Evolutionary conservation across 495 filamentous ascomycete species (phyloP), one percentile per base, ranked within the genome.

Genomic region (Penicillium tannophilum): DNA sequence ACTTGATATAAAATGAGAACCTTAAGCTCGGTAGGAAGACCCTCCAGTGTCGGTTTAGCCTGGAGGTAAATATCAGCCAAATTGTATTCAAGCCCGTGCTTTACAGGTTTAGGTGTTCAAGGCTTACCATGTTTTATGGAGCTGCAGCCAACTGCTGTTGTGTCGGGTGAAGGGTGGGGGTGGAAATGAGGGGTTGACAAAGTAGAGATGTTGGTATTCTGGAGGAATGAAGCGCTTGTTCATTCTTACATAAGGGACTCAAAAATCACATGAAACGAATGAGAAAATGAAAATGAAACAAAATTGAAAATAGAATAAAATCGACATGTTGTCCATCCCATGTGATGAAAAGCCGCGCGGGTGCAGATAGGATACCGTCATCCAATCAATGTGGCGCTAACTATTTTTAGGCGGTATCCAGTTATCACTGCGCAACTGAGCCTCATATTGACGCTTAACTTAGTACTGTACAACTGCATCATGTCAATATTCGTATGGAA

Each of bases 11-110:
- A 43, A 51, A 69, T 63, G 33, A 61, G 44, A 52, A 64, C 61
- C n/a, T 55, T 54, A 4, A 69, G 52, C 59, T 69, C 66, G 1
- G 36, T 24, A 16, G 66, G 66, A 35, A 69, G 53, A 60, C 56
- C 56, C 17, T 69, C 66, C 5, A 69, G 59, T 7, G 52, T 58
- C 24, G 61, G 59, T 53, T 63, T 41, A 41, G 59, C 54, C 65
- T 67, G 20, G 20, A 0, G 43, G 12, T 20, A 19, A 36, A n/a
- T 14, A 44, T 62, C 14, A 62, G 54, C 23, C 19, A 19, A 23
- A 35, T 42, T 8, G 2, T 20, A 36, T 31, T 23, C 6, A 19
- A 52, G 5, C 4, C 20, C 0, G n/a, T n/a, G n/a, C n/a, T n/a
- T n/a, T n/a, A n/a, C n/a, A n/a, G n/a, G n/a, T n/a, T n/a, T n/a